Base-by-base conservation (phyloP, 805 yeast species). In the Myxozyma nipponensis region DNA sequence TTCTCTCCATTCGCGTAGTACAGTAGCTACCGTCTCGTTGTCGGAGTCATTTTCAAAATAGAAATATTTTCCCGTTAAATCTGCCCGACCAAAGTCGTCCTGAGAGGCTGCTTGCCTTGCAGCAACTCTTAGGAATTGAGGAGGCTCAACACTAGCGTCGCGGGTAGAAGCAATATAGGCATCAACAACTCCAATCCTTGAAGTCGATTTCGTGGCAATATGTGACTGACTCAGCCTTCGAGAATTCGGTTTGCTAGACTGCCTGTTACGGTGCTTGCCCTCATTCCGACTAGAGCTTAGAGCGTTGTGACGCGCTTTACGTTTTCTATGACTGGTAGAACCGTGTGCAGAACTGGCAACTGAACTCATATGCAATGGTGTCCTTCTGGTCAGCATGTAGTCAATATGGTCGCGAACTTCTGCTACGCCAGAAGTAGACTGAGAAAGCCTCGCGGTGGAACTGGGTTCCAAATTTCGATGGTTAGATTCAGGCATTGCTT, bases 11-110 rank as follows among this genome's bases (percentile, higher is more conserved):
- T 39, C 39, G 10, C 43, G 46, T 28, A 57, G 25, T 3, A 57
- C 56, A 10, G 42, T 42, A 4, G 42, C n/a, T 0, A 52, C 56
- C 4, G 54, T 42, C 24, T 44, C 49, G 9, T 44, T 40, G 32
- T 57, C 60, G 17, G 50, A 54, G 19, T 43, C 51, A 42, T 56
- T 56, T 25, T 53, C 56, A 21, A 57, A 56, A 5, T 43, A 46
- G 32, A 57, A 56, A 3, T 40, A 5, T 32, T 56, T 56, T 15
- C 47, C 28, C 21, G 46, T 30, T 1, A 51, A 54, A 1, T 54
- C 44, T 3, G 50, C 7, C 15, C 61, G 36, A 25, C 61, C 61
- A 22, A 47, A 44, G 5, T 43, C 49, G 0, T 35, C 24, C 9
- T 44, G 49, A 3, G 30, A 30, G 9, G 48, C 45, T 1, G 60